Conservation (phyloP, 1,139 yeast species). For the Hemisphaericaspora xylanilytica region DNA sequence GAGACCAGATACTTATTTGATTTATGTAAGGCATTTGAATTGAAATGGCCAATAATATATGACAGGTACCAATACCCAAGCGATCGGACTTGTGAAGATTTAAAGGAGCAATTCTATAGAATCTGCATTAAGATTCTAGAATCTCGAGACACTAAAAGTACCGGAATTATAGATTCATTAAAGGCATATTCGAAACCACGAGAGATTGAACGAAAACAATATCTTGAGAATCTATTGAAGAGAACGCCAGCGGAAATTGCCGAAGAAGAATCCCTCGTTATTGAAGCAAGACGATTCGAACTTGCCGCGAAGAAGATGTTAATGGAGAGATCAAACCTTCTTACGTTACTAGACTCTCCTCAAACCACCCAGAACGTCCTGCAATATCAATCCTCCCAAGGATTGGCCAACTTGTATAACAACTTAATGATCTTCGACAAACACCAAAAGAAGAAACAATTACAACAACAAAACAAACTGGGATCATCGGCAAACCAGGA, state of each 20-base stretch:
- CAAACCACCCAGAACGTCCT: constrained; percentile 72
- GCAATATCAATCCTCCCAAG: constrained; percentile 84
- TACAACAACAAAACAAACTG: constrained; percentile 46
- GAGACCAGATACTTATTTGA: constrained; percentile 79
- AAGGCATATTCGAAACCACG: constrained; percentile 59
- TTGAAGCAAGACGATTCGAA: constrained; percentile 91
- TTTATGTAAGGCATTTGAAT: constrained; percentile 68
- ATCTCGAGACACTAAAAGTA: constrained; percentile 48
- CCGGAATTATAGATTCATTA: constrained; percentile 48
- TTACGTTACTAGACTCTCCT: constrained; percentile 84
- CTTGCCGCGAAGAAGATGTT: constrained; percentile 89
- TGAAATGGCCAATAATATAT: constrained; percentile 81
- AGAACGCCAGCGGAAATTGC: constrained; percentile 97
- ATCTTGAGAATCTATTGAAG: constrained; percentile 69
- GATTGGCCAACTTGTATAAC: constrained; percentile 81
- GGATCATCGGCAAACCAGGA: constrained; percentile 22
- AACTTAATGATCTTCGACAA: constrained; percentile 79
- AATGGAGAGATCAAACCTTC: constrained; percentile 74
- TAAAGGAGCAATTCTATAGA: constrained; percentile 76
- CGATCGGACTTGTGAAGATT: constrained; percentile 61
- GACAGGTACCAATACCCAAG: constrained; percentile 60
- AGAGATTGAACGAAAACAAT: constrained; percentile 78
- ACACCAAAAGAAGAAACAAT: constrained; percentile 44
- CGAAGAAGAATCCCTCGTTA: constrained; percentile 90
- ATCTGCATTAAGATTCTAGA: constrained; percentile 37